A percentile compares a stretch with the other conserved stretches of the same genome.
Evolutionary conservation across 768 basidiomycete species (phyloP).

Genomic region (Favolaschia claudopus): DNA sequence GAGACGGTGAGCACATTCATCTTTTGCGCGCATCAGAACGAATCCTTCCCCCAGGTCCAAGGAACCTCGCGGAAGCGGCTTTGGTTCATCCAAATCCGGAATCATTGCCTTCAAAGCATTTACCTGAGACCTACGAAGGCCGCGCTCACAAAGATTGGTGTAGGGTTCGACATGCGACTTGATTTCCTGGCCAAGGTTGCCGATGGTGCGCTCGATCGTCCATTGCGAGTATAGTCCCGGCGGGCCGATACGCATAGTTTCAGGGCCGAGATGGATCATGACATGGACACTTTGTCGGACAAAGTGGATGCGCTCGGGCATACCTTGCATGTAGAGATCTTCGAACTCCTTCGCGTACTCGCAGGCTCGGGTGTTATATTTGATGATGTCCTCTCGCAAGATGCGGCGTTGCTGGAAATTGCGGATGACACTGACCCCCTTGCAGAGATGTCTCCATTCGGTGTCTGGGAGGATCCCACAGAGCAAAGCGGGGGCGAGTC

Average conservation of each 20-base stretch:
- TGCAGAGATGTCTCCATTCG: background rate
- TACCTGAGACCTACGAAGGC: slow-evolving; percentile 19
- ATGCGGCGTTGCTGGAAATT: background rate
- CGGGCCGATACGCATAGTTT: slow-evolving; percentile 27
- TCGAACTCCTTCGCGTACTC: slow-evolving; percentile 36
- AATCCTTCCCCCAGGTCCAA: slow-evolving; percentile 30
- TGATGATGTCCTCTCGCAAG: slow-evolving; percentile 1
- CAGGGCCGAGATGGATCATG: slow-evolving; percentile 25
- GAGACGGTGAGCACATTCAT: slow-evolving; percentile 2
- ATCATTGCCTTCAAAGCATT: slow-evolving; percentile 33
- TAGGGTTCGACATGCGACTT: slow-evolving; percentile 29
- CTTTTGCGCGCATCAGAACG: slow-evolving; percentile 30
- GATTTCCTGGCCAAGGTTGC: slow-evolving; percentile 22
- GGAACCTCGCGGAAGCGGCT: slow-evolving; percentile 15
- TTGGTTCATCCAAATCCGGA: slow-evolving; percentile 25
- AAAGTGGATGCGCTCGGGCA: slow-evolving; percentile 35
- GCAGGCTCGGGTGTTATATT: slow-evolving; percentile 16
- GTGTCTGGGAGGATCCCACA: background rate
- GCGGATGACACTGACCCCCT: background rate
- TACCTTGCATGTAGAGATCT: slow-evolving; percentile 31
- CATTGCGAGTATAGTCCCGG: slow-evolving; percentile 19
- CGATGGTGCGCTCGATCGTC: slow-evolving; percentile 27
- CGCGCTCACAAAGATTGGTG: slow-evolving; percentile 29
- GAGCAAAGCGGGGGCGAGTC: background rate
- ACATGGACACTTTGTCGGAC: slow-evolving; percentile 33